Conservation (phyloP, 2,329 filamentous ascomycete species). For the Celoporthe dispersa region DNA sequence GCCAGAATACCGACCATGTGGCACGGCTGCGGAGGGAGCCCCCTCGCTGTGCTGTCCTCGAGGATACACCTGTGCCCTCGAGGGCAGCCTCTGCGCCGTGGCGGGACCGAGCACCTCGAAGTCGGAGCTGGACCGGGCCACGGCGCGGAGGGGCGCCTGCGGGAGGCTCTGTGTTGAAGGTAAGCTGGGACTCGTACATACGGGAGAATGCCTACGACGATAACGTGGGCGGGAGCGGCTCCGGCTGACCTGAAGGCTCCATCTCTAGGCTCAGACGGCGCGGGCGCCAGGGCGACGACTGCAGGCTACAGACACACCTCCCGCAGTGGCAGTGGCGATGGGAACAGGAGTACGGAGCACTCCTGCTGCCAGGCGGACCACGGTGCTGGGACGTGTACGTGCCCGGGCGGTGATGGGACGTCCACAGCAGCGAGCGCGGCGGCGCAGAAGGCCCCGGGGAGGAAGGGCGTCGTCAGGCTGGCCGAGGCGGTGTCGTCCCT, state of each 20-base stretch:
- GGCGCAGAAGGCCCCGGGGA: constrained; percentile 32
- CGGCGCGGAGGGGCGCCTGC: constrained; percentile 33
- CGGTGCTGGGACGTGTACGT: constrained; percentile 32
- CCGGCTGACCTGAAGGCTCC: background rate
- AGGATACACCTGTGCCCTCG: constrained; percentile 35
- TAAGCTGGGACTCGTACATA: background rate
- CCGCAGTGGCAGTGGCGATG: constrained; percentile 16
- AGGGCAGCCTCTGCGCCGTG: constrained; percentile 34
- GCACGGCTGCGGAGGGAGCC: constrained; percentile 12
- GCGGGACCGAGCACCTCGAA: constrained; percentile 24
- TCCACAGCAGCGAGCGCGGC: constrained; percentile 27
- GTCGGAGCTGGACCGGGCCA: no score
- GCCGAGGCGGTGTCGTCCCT: background rate
- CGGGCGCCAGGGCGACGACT: background rate
- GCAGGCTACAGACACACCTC: constrained; percentile 30
- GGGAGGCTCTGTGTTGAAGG: constrained; percentile 32
- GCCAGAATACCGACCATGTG: background rate
- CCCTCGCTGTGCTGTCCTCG: constrained; percentile 33
- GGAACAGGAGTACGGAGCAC: constrained; percentile 24
- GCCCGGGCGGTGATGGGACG: constrained; percentile 22
- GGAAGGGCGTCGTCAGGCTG: constrained; percentile 17
- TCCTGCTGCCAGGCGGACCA: constrained; percentile 35
- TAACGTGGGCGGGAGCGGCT: background rate
- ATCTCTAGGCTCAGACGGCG: background rate
- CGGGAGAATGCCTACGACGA: background rate